phyloP scores from a whole-genome alignment of 1,139 yeast species.

The Candida glucosophila region DNA sequence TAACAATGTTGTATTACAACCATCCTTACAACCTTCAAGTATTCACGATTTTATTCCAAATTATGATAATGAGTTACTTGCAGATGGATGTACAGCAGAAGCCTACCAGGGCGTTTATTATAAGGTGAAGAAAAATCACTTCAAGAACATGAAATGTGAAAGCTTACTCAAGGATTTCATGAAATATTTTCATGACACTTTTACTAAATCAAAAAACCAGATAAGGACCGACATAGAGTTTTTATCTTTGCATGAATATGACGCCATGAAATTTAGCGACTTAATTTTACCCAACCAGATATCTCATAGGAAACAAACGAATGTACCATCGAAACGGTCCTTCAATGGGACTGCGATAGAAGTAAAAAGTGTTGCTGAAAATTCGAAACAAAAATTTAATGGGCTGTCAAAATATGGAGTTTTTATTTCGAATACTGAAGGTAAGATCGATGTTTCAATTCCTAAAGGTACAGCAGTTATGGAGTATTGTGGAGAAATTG shows the following conservation, averaged over 20 bases:
- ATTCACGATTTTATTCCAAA: slow-evolving; percentile 8
- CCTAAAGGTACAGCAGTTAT: slow-evolving; percentile 46
- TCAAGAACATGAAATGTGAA: background rate
- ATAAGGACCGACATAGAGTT: slow-evolving; percentile 10
- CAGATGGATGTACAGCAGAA: slow-evolving; percentile 37
- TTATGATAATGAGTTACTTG: slow-evolving; percentile 29
- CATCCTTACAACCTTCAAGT: slow-evolving; percentile 1
- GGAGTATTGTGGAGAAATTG: slow-evolving; percentile 70
- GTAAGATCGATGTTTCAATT: slow-evolving; percentile 16
- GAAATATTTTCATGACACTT: background rate
- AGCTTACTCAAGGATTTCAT: background rate
- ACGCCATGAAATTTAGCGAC: slow-evolving; percentile 21
- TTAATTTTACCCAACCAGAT: slow-evolving; percentile 26
- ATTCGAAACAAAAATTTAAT: slow-evolving; percentile 53
- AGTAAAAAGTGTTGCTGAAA: slow-evolving; percentile 44
- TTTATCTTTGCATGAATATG: slow-evolving; percentile 20
- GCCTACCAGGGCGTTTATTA: slow-evolving; percentile 44
- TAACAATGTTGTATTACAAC: slow-evolving; percentile 4
- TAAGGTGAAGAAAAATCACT: slow-evolving; percentile 39
- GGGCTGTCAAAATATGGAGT: slow-evolving; percentile 70
- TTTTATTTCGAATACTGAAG: slow-evolving; percentile 26
- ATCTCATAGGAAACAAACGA: slow-evolving; percentile 18
- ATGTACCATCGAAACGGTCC: slow-evolving; percentile 11
- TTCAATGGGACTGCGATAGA: slow-evolving; percentile 21
- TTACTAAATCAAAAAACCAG: background rate